Evolutionary conservation across 257 asterid species (phyloP).

Genomic region (Anisodus tanguticus): DNA sequence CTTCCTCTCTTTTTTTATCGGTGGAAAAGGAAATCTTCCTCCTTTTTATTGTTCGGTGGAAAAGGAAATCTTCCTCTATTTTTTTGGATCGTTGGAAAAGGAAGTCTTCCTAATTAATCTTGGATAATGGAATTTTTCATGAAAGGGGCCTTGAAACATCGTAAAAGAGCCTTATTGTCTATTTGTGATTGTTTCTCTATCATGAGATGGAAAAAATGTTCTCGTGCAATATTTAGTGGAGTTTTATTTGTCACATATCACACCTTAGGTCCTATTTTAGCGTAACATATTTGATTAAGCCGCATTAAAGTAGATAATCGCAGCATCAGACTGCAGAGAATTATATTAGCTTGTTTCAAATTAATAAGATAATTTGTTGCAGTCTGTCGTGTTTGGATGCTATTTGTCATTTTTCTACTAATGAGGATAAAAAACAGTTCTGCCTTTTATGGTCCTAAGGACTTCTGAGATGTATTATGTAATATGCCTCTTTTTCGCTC

Average conservation of each 20-base stretch:
- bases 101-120: neutral
- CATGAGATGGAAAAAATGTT: conserved; percentile 14
- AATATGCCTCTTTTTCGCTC: neutral
- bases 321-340: too few relatives aligned
- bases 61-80: neutral
- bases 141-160: neutral
- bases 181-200: conserved; percentile 2
- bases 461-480: too few relatives aligned
- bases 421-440: too few relatives aligned
- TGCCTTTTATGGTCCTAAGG: too few relatives aligned
- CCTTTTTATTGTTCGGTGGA: neutral
- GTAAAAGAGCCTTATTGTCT: neutral
- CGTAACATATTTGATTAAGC: neutral
- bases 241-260: neutral
- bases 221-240: neutral
- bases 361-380: too few relatives aligned
- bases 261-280: neutral
- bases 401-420: too few relatives aligned
- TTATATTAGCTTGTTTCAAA: too few relatives aligned
- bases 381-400: too few relatives aligned
- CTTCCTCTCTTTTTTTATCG: too few relatives aligned
- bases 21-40: neutral
- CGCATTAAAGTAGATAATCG: neutral
- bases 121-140: neutral
- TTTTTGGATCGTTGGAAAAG: neutral